Evolutionary conservation across 441 rosid genomes (phyloP), one percentile per base, ranked within the genome.

Genomic region (Lagerstroemia fauriei): DNA sequence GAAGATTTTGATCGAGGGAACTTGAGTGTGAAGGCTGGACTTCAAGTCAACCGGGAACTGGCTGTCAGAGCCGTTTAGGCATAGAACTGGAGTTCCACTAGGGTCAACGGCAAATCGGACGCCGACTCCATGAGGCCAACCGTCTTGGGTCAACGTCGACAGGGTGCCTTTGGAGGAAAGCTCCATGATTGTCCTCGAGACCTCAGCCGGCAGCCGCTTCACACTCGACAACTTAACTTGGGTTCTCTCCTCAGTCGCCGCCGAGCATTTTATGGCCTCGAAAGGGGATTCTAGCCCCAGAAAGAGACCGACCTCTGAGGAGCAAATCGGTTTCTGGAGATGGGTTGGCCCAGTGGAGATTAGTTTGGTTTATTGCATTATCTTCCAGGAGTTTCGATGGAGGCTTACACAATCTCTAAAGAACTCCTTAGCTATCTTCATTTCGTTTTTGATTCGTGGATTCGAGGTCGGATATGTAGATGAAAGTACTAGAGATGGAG

Each of bases 21-120:
- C 99, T 95, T 94, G 96, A 90, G 94, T 95, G 86, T 95, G 95
- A 84, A 95, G 98, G 85, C 94, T 89, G 48, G 97, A 93, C 90
- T 91, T 91, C 85, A 75, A 83, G 68, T 91, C 93, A 77, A 85
- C 85, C 73, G 93, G 85, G 77, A 91, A 81, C 4, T 69, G 83
- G 9, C 88, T 46, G 82, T 82, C 75, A 10, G 89, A 78, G n/a
- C 81, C 87, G 69, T 83, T 86, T 83, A 93, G 89, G 88, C 93
- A 86, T 81, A 95, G 85, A 73, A 95, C 83, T 10, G 99, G 99
- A 80, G 92, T 91, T 61, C 99, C 99, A 53, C 91, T 92, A 47
- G 85, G 84, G 80, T 92, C 98, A 66, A 94, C 97, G 32, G 97
- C 94, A 81, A 94, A 95, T n/a, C 91, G 86, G 34, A 95, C 96